phyloP scores from a whole-genome alignment of 768 basidiomycete genomes.

The Candolleomyces eurysporus region DNA sequence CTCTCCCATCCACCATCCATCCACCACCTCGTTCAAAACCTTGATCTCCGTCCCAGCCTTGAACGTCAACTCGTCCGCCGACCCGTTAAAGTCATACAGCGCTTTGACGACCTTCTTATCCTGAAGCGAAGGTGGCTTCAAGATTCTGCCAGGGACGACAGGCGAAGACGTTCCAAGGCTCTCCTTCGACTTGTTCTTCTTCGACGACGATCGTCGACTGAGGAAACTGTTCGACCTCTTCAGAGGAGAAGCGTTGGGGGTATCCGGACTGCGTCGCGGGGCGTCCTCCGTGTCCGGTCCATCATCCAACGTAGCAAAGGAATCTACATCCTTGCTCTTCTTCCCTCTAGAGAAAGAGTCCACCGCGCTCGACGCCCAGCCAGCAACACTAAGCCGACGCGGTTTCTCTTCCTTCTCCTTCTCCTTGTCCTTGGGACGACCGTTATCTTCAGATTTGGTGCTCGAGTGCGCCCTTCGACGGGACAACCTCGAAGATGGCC shows the following conservation, averaged over 20 bases:
- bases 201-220: conserved; percentile 19
- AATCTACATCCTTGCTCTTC: conserved; percentile 55
- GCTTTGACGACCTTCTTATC: conserved; percentile 63
- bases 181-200: conserved; percentile 35
- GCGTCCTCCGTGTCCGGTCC: conserved; percentile 32
- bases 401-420: conserved; percentile 37
- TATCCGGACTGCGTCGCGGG: conserved; percentile 18
- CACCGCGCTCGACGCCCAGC: conserved; percentile 70
- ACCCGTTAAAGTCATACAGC: conserved; percentile 71
- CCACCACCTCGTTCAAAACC: conserved; percentile 77
- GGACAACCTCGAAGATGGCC: conserved; percentile 52
- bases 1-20: conserved; percentile 92
- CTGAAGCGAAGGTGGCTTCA: conserved; percentile 50
- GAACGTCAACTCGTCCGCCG: conserved; percentile 78
- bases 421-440: conserved; percentile 27
- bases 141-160: conserved; percentile 36
- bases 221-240: conserved; percentile 28
- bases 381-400: conserved; percentile 48
- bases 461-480: conserved; percentile 64
- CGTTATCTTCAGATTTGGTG: conserved; percentile 25
- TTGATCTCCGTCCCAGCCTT: conserved; percentile 70
- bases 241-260: conserved; percentile 15
- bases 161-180: conserved; percentile 25
- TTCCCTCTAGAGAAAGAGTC: conserved; percentile 54
- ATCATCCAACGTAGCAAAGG: conserved; percentile 56